phyloP scores from a whole-genome alignment of 306 rosid species.

The Coriaria nepalensis region DNA sequence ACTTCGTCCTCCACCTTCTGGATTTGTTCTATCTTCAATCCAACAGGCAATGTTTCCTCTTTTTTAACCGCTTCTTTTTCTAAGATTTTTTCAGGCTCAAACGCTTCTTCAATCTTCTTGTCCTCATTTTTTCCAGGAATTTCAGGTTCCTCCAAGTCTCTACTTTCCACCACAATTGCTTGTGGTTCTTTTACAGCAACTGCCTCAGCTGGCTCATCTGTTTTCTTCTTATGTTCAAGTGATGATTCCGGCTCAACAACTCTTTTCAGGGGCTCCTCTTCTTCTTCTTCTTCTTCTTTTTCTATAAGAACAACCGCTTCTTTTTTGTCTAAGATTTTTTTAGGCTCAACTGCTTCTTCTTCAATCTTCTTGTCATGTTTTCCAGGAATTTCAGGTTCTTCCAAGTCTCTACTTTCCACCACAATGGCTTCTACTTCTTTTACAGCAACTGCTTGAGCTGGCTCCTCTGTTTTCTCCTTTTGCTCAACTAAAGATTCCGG shows the following conservation, averaged over 20 bases:
- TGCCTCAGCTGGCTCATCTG: neutral
- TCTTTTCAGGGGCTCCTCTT: conserved; percentile 3
- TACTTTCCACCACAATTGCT: neutral
- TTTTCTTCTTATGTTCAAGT: conserved; percentile 2
- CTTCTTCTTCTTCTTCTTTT: conserved; percentile 1
- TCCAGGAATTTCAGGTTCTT: neutral
- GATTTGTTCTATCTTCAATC: conserved; percentile 2
- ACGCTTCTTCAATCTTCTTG: too few species aligned
- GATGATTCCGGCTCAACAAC: conserved; percentile 3
- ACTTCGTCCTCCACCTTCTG: conserved; percentile 3
- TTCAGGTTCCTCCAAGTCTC: neutral
- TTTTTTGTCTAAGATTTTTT: too few species aligned
- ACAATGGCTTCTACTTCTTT: neutral
- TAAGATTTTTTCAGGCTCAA: neutral
- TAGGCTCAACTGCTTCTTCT: neutral
- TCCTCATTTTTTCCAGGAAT: neutral
- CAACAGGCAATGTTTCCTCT: conserved; percentile 1
- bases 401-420: neutral
- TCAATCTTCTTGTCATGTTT: conserved; percentile 3
- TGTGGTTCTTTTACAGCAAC: conserved; percentile 7
- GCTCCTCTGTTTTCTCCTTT: neutral
- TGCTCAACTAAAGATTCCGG: conserved; percentile 2
- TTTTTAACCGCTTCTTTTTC: neutral
- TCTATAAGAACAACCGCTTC: too few species aligned
- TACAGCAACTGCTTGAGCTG: too few species aligned